A percentile compares a stretch with the other conserved stretches of the same genome.
Evolutionary conservation across 306 rosid genomes (phyloP).

Genomic region (Begonia peltatifolia): DNA sequence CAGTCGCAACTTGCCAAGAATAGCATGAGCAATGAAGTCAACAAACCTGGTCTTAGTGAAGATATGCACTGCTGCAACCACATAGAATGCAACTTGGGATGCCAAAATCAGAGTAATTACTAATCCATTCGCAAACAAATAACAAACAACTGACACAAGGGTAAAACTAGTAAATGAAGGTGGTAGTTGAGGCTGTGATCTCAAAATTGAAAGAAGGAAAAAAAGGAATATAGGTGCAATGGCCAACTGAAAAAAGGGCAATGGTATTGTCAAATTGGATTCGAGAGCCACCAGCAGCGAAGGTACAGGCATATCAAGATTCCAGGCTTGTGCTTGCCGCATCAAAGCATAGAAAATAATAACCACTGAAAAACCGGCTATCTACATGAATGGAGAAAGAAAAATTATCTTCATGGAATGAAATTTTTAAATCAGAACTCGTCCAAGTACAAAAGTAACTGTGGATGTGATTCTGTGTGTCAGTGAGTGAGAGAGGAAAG

Average conservation of each 20-base stretch:
- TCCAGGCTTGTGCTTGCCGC: constrained; percentile 87
- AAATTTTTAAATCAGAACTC: too few relatives aligned
- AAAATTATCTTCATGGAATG: too few relatives aligned
- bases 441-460: too few relatives aligned
- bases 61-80: constrained; percentile 61
- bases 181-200: constrained; percentile 38
- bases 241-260: constrained; percentile 46
- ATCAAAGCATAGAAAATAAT: constrained; percentile 69
- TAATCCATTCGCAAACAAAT: constrained; percentile 67
- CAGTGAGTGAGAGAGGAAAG: too few relatives aligned
- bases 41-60: constrained; percentile 79
- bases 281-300: constrained; percentile 66
- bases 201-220: constrained; percentile 35
- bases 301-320: constrained; percentile 60
- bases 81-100: constrained; percentile 64
- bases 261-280: constrained; percentile 57
- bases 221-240: constrained; percentile 60
- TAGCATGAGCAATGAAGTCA: too few relatives aligned
- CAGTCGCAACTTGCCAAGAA: too few relatives aligned
- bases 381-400: constrained; percentile 40
- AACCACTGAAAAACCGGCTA: constrained; percentile 69
- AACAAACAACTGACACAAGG: constrained; percentile 56
- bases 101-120: constrained; percentile 48
- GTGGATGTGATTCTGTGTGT: too few relatives aligned
- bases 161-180: constrained; percentile 63